phyloP scores from a whole-genome alignment of 1,139 yeast genomes.

The Eremothecium coryli region DNA sequence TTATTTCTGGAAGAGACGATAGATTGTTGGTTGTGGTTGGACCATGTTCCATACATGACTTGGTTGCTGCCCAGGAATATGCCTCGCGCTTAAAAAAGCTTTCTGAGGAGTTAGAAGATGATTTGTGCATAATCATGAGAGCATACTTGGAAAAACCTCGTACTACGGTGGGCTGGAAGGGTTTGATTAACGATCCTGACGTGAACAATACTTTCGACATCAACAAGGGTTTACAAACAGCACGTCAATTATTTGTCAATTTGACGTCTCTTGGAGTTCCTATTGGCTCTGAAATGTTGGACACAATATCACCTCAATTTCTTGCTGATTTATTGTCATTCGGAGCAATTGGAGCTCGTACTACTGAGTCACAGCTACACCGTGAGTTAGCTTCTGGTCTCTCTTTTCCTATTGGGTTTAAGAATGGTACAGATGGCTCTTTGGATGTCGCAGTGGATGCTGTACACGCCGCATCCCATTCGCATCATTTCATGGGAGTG shows the following conservation, averaged over 20 bases:
- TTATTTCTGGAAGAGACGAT: constrained; percentile 68
- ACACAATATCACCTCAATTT: constrained; percentile 96
- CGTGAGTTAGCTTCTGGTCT: constrained; percentile 95
- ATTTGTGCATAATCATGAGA: constrained; percentile 83
- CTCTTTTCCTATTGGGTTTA: constrained; percentile 97
- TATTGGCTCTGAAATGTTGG: constrained; percentile 95
- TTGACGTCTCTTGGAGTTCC: constrained; percentile 74
- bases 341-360: constrained; percentile 98
- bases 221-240: constrained; percentile 84
- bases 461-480: constrained; percentile 78
- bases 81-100: constrained; percentile 60
- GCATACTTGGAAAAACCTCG: constrained; percentile 97
- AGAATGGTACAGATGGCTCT: constrained; percentile 96
- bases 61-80: constrained; percentile 81
- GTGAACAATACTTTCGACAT: constrained; percentile 87
- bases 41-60: constrained; percentile 94
- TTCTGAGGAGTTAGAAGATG: constrained; percentile 61
- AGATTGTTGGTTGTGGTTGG: constrained; percentile 79
- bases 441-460: constrained; percentile 92
- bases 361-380: constrained; percentile 96
- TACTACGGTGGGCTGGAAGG: constrained; percentile 99
- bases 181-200: constrained; percentile 93
- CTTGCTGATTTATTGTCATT: constrained; percentile 82
- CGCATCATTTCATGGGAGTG: constrained; percentile 95
- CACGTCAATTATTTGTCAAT: constrained; percentile 78